Conservation (phyloP, 495 filamentous ascomycete genomes). For the Neurospora tetraspora region DNA sequence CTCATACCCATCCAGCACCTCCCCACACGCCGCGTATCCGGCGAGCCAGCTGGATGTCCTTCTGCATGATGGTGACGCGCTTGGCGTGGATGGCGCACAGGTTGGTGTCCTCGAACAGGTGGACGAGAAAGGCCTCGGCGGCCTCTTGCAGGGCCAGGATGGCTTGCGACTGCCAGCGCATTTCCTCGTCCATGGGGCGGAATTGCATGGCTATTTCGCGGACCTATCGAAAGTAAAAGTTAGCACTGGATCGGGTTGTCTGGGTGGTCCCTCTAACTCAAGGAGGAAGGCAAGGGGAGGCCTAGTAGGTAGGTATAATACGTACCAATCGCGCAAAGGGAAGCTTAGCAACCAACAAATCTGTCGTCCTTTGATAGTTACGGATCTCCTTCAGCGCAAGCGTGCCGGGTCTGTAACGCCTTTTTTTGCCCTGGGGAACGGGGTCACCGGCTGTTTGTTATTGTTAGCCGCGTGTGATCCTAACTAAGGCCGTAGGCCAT, state of each 20-base stretch:
- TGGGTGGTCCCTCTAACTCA: not conserved
- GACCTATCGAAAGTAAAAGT: conserved; percentile 37
- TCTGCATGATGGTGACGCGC: conserved; percentile 95
- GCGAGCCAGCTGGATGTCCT: conserved; percentile 84
- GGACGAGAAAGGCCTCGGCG: conserved; percentile 83
- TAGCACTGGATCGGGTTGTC: not conserved
- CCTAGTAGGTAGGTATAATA: not conserved
- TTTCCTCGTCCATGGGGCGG: conserved; percentile 43
- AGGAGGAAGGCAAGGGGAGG: not conserved
- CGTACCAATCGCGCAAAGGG: conserved; percentile 79
- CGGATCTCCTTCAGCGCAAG: conserved; percentile 80
- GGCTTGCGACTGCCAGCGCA: conserved; percentile 89
- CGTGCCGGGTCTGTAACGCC: conserved; percentile 77
- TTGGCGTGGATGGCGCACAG: conserved; percentile 94
- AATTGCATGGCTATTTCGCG: conserved; percentile 66
- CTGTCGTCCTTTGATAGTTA: conserved; percentile 67
- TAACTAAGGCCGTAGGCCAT: not conserved
- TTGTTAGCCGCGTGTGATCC: not conserved
- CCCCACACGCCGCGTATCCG: conserved; percentile 63
- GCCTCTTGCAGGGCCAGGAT: conserved; percentile 87
- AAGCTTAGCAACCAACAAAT: conserved; percentile 69
- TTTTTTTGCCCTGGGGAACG: conserved; percentile 48
- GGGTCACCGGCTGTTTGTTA: conserved; percentile 56
- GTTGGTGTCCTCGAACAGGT: conserved; percentile 92
- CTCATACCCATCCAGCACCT: conserved; percentile 27